Base-by-base conservation (phyloP, 768 basidiomycete species). In the Naganishia kalamii region DNA sequence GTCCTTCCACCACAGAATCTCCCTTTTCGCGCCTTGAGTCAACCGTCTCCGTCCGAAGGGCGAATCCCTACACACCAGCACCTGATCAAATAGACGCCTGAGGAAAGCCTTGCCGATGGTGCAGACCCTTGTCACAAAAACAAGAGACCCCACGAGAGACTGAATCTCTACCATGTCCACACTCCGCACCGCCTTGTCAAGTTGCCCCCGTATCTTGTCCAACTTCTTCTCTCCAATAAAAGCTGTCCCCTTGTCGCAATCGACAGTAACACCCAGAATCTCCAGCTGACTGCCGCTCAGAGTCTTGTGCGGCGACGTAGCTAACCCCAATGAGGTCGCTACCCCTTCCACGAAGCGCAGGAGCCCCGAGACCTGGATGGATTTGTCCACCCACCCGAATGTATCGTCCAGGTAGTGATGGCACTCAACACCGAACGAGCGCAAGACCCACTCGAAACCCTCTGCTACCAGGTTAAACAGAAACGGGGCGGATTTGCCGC, bases 391-490 rank as follows among this genome's bases (percentile, higher is more conserved):
- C 47, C 47, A 49, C 19, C 47, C 47, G 47, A 49, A 49, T 23
- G 47, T 23, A 17, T 40, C 37, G 37, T 40, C 37, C 8, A 51
- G 29, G 50, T 32, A 51, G 29, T 51, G 50, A 51, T 32, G 27
- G 30, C 50, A 51, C 19, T 29, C 27, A 17, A 51, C 27, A 11
- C 50, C 50, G 29, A 30, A 30, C 10, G 25, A 29, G 7, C 27
- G 7, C 27, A 51, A 19, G n/a, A 51, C 32, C 19, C 57, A 60
- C 23, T 60, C 37, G 19, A 60, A 60, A 32, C n/a, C 35, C 29
- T 41, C 35, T 23, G 57, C 57, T 11, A 60, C 35, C n/a, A 40
- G 35, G 35, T 60, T 60, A 19, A 60, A 60, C 21, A 60, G 21
- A 30, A 60, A 60, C 8, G 57, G 57, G 4, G 37, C 43, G 7